Conservation (phyloP, 176 grass and related monocot species). For the Carex cristatella region DNA sequence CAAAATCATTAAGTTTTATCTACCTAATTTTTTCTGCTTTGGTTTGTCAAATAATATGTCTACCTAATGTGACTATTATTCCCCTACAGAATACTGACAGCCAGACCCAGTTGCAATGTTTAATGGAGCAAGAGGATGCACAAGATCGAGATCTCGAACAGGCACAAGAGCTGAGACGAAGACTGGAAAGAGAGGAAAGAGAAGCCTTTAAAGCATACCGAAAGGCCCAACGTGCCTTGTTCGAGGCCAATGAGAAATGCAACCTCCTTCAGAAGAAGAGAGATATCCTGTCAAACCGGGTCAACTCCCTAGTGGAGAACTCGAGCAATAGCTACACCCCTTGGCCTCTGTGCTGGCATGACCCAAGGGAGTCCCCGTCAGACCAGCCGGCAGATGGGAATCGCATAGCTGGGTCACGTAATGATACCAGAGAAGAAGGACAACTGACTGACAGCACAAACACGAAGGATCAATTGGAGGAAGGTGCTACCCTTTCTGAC, state of each 20-base stretch:
- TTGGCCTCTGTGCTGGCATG: conserved; percentile 30
- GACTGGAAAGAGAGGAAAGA: conserved; percentile 82
- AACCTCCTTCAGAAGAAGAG: conserved; percentile 62
- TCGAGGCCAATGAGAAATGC: conserved; percentile 87
- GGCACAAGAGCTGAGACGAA: conserved; percentile 64
- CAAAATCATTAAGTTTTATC: not conserved
- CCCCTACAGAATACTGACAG: conserved; percentile 21
- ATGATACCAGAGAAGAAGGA: conserved; percentile 42
- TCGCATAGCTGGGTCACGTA: conserved; percentile 31
- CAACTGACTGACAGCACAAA: conserved; percentile 38
- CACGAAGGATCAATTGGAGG: conserved; percentile 20
- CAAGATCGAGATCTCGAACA: conserved; percentile 83
- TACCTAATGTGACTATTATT: conserved; percentile 15
- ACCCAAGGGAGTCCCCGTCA: conserved; percentile 30
- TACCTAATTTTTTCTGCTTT: not conserved
- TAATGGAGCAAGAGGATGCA: conserved; percentile 72
- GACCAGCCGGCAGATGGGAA: conserved; percentile 35
- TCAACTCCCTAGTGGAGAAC: conserved; percentile 55
- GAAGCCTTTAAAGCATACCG: conserved; percentile 81
- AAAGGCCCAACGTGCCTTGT: conserved; percentile 73
- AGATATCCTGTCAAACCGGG: conserved; percentile 52
- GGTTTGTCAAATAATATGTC: not conserved
- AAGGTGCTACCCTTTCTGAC: conserved; percentile 7
- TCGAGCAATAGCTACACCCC: not conserved
- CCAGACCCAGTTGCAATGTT: conserved; percentile 43